Conservation (phyloP, 306 rosid species). For the Quercus wislizeni region DNA sequence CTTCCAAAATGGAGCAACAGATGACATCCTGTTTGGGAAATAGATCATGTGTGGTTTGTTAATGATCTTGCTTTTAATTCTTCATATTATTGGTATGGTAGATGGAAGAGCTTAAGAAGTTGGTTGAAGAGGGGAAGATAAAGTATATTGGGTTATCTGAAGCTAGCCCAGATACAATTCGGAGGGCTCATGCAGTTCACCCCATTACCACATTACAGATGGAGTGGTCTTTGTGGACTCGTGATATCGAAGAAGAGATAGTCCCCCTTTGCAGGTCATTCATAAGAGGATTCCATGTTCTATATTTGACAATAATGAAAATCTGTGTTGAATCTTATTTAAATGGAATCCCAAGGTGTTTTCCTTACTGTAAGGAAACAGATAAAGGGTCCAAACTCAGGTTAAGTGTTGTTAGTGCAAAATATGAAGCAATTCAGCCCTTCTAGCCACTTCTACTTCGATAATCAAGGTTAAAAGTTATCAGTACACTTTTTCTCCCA, state of each 20-base stretch:
- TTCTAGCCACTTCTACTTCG: no score
- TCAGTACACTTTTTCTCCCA: no score
- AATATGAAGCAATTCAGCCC: neutral
- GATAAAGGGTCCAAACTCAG: no score
- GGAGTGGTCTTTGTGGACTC: conserved; percentile 71
- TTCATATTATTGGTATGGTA: conserved; percentile 15
- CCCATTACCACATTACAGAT: conserved; percentile 73
- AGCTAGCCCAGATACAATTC: conserved; percentile 56
- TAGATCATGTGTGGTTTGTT: no score
- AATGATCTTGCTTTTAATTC: neutral
- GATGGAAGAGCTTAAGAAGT: conserved; percentile 60
- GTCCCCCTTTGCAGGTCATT: conserved; percentile 64
- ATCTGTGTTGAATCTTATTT: neutral
- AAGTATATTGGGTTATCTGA: conserved; percentile 59
- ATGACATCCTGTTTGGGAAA: no score
- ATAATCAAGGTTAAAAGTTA: no score
- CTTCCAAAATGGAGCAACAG: no score
- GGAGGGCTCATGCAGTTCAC: conserved; percentile 65
- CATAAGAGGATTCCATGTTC: neutral
- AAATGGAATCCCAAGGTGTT: no score
- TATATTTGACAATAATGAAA: neutral
- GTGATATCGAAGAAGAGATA: conserved; percentile 61
- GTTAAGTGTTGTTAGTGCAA: no score
- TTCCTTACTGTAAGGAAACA: no score
- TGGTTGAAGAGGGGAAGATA: conserved; percentile 63